Conservation (phyloP, 2,329 filamentous ascomycete genomes). For the Fusarium newnesense region DNA sequence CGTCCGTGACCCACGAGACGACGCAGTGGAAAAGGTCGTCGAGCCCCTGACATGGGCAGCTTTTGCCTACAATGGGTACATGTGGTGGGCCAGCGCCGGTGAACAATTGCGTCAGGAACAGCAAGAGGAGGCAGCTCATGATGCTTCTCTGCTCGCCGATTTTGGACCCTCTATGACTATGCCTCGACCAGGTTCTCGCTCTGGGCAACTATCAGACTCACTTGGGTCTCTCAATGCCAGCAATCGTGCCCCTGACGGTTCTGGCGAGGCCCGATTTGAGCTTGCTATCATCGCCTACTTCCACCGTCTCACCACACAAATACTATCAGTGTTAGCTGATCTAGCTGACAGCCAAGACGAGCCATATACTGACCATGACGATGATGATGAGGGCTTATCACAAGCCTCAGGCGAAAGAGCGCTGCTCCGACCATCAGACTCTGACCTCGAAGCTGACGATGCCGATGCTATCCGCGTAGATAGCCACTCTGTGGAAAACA, state of each 20-base stretch:
- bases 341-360: constrained; percentile 64
- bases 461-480: constrained; percentile 63
- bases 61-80: constrained; percentile 83
- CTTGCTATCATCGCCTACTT: constrained; percentile 84
- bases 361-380: constrained; percentile 49
- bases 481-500: constrained; percentile 71
- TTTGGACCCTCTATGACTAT: constrained; percentile 53
- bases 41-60: constrained; percentile 76
- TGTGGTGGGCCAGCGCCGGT: constrained; percentile 90
- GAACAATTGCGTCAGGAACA: constrained; percentile 73
- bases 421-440: constrained; percentile 39
- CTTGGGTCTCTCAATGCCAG: constrained; percentile 55
- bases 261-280: constrained; percentile 65
- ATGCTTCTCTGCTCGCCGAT: constrained; percentile 66
- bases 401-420: constrained; percentile 44
- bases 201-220: constrained; percentile 54
- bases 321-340: constrained; percentile 71
- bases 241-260: constrained; percentile 48
- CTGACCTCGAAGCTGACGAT: constrained; percentile 47
- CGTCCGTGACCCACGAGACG: constrained; percentile 54
- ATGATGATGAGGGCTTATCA: constrained; percentile 51
- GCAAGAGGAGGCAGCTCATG: constrained; percentile 66
- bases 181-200: constrained; percentile 46
- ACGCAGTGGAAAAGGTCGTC: constrained; percentile 65
- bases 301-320: constrained; percentile 76